These are phyloP conservation scores for Thymus mandschuricus DNA, from an alignment of 257 asterid genomes.

Conservation along the genomic window DNA sequence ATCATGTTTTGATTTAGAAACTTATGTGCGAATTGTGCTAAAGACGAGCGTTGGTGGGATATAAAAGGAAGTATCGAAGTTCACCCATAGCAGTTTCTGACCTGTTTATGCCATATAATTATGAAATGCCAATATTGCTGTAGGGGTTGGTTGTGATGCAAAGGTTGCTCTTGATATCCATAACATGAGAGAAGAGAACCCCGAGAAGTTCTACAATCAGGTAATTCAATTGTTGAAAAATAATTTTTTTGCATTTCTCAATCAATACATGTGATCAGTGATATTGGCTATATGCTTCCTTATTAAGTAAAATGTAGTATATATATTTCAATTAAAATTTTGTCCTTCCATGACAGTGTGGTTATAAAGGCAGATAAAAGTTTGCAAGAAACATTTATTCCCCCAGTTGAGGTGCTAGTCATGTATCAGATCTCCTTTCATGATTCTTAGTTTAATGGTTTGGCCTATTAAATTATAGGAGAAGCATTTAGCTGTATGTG, in stretches of 20 bases:
- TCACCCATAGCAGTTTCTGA: not conserved
- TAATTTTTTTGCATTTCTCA: constrained; percentile 5
- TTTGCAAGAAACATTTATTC: not conserved
- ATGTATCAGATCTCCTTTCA: not conserved
- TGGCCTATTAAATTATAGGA: not conserved
- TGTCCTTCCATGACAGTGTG: not conserved
- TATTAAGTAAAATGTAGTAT: not conserved
- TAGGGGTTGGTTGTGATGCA: constrained; percentile 99
- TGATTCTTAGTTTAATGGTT: not conserved
- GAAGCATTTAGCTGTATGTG: not conserved
- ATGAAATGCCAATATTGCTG: constrained; percentile 24
- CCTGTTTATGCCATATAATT: not conserved
- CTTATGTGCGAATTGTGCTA: not conserved
- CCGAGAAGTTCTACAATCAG: constrained; percentile 98
- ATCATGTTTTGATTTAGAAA: not conserved
- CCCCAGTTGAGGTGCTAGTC: not conserved
- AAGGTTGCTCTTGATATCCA: constrained; percentile 98
- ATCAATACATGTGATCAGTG: constrained; percentile 3
- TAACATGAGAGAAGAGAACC: constrained; percentile 97
- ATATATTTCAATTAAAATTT: not conserved
- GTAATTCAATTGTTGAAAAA: constrained; percentile 39
- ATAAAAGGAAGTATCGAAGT: not conserved
- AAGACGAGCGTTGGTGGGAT: constrained; percentile 10
- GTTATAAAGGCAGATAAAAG: not conserved
- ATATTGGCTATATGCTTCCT: not conserved